Base-by-base conservation (phyloP, 1,284 basidiomycete genomes). In the Flammula alnicola region DNA sequence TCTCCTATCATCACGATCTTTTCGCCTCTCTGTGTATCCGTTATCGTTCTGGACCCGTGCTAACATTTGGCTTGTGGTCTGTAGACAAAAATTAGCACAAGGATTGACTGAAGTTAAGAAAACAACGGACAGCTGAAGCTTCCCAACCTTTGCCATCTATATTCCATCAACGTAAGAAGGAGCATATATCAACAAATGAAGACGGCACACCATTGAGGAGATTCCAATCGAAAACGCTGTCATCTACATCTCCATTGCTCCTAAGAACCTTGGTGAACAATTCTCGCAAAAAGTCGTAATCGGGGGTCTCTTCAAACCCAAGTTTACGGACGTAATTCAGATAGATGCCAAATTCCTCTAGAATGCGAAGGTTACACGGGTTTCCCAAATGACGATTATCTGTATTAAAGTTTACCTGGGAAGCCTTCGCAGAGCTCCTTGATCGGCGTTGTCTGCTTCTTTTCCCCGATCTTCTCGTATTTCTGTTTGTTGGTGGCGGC, bases 381-480 rank as follows among this genome's bases (percentile, higher is more conserved):
- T 27, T 44, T 40, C n/a, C 22, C 26, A 32, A 33, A 35, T 11
- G 30, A 26, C 19, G 29, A 33, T 25, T 42, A 22, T n/a, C 44
- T 27, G 47, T 35, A 36, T 29, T 25, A 20, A 49, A 42, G 49
- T 27, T 39, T 61, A 92, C 91, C 90, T 49, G 94, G 94, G 73
- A 91, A 95, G 35, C 91, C 90, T 59, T 97, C 94, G 61, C 89
- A 93, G 12, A 98, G 78, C 68, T 97, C 94, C 69, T 93, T 94
- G 70, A 97, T 96, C 9, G 91, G 88, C 14, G 95, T 97, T 40
- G 88, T 91, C 77, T 97, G 94, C 78, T 98, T 98, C 85, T 98
- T 98, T 78, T 98, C 95, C 54, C 94, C 94, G 67, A 98, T 98
- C 78, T 96, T 97, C 76, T 98, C 95, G 74, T 97, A 98, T 78